Base-by-base conservation (phyloP, 805 yeast species). In the Suhomyces prunicola region DNA sequence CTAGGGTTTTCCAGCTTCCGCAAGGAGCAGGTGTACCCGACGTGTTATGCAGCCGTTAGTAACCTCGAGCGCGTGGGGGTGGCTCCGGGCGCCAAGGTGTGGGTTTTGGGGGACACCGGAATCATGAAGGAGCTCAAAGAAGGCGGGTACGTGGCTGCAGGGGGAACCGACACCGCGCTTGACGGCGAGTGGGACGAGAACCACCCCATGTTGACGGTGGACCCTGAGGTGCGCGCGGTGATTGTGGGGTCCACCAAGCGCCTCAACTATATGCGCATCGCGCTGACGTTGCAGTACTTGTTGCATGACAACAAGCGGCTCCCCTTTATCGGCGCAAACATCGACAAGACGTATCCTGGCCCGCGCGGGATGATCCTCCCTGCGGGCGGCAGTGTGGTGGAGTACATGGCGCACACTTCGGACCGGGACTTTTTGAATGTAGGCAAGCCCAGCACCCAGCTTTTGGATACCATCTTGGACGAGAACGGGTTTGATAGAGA, bases 31-130 rank as follows among this genome's bases (percentile, higher is more conserved):
- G 64, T 73, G 3, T 73, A 60, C 53, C 77, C 77, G 12, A 71
- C 77, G 2, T 65, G 74, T 53, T 73, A 71, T 53, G 63, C 76
- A 1, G 76, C 77, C 3, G 73, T 67, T 5, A 45, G 58, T n/a
- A 58, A 58, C 17, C 60, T 68, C 40, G 45, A 24, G 7, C 41
- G 29, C 17, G 46, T 47, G n/a, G 46, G 53, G 6, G 56, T 73
- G 9, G 65, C 69, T 7, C 24, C 13, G 4, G 69, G 70, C 0
- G 63, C 74, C 31, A 73, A 73, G 48, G 58, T 73, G 6, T 73
- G 78, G 78, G 75, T 73, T 1, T 60, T 72, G 36, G 78, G 78
- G 9, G 77, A 72, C 46, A 45, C 47, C 5, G 78, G 78, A 0
- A 71, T 73, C 13, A 75, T 69, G 52, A 61, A 67, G 22, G 77